Percentiles rank a stretch among this genome's conserved stretches.
Conservation (phyloP, 2,329 filamentous ascomycete species). For the Tetracladium maxilliforme region DNA sequence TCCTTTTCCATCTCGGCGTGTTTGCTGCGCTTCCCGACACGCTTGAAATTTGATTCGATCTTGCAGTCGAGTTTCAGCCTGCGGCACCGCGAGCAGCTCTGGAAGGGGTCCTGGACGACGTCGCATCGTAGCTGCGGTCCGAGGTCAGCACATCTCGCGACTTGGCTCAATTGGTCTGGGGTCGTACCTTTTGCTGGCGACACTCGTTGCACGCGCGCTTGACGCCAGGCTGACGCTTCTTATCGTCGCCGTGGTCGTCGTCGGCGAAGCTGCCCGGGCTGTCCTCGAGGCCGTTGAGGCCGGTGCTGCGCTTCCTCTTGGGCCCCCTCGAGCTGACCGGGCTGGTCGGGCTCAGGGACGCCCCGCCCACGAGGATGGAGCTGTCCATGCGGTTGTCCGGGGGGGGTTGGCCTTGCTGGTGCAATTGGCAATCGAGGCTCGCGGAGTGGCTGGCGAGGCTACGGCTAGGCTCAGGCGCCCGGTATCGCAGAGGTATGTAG, state of each 20-base stretch:
- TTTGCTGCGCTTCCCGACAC: slow-evolving; percentile 66
- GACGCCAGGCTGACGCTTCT: slow-evolving; percentile 51
- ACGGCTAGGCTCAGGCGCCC: too few relatives aligned
- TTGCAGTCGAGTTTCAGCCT: slow-evolving; percentile 72
- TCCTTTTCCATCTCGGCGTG: slow-evolving; percentile 81
- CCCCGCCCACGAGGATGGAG: slow-evolving; percentile 14
- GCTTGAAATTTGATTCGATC: slow-evolving; percentile 80
- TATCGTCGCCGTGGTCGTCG: slow-evolving; percentile 36
- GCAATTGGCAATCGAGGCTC: too few relatives aligned
- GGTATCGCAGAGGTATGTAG: too few relatives aligned
- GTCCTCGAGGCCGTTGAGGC: slow-evolving; percentile 32
- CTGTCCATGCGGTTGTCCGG: slow-evolving; percentile 2
- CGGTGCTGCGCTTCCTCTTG: slow-evolving; percentile 46
- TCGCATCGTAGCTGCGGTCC: slow-evolving; percentile 60
- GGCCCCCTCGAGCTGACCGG: slow-evolving; percentile 4
- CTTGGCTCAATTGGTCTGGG: slow-evolving; percentile 1
- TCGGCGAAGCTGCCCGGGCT: slow-evolving; percentile 41
- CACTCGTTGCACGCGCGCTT: slow-evolving; percentile 79
- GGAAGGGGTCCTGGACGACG: slow-evolving; percentile 68
- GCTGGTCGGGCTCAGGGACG: slow-evolving; percentile 1
- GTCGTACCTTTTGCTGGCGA: slow-evolving; percentile 65
- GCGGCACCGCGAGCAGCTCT: slow-evolving; percentile 61
- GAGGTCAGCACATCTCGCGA: slow-evolving; percentile 1
- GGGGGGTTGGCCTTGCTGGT: slow-evolving; percentile 1
- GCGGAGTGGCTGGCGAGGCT: too few relatives aligned